Evolutionary conservation across 352 stramenopile species (phyloP).

Genomic region (Pythium sukuiense): DNA sequence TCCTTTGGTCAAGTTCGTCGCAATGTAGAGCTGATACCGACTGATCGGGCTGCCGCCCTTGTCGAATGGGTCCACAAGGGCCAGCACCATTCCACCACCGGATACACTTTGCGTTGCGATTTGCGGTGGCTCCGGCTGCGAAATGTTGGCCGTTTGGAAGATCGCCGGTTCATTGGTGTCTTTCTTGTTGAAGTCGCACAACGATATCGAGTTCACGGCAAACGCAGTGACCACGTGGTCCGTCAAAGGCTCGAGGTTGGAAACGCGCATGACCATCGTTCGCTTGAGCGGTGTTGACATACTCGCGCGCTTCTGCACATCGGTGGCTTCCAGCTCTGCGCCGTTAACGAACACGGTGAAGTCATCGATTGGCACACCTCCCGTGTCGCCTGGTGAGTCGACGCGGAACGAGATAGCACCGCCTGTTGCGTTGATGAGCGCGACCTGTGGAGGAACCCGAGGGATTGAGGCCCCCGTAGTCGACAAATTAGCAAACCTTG

Average conservation of each 20-base stretch:
- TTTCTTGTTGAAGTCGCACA: constrained; percentile 43
- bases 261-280: constrained; percentile 29
- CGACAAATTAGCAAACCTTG: constrained; percentile 36
- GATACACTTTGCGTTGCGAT: constrained; percentile 32
- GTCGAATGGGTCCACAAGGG: constrained; percentile 45
- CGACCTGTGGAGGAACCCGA: constrained; percentile 30
- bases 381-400: constrained; percentile 28
- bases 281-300: constrained; percentile 23
- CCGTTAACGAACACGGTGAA: constrained; percentile 49
- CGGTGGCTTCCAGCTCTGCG: constrained; percentile 16
- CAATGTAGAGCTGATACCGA: constrained; percentile 45
- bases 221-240: constrained; percentile 36
- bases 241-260: constrained; percentile 29
- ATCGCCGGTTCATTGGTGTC: constrained; percentile 19
- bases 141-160: constrained; percentile 32
- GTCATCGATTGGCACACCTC: constrained; percentile 45
- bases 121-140: constrained; percentile 31
- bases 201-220: constrained; percentile 43
- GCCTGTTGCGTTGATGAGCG: constrained; percentile 38
- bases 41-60: constrained; percentile 43
- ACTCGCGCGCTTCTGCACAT: constrained; percentile 2
- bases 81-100: constrained; percentile 51
- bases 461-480: constrained; percentile 39
- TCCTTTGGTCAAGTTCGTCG: constrained; percentile 6
- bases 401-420: constrained; percentile 38